Percentiles rank a stretch among this genome's conserved stretches.
phyloP scores from a whole-genome alignment of 768 basidiomycete genomes.

The Suillus weaverae region DNA sequence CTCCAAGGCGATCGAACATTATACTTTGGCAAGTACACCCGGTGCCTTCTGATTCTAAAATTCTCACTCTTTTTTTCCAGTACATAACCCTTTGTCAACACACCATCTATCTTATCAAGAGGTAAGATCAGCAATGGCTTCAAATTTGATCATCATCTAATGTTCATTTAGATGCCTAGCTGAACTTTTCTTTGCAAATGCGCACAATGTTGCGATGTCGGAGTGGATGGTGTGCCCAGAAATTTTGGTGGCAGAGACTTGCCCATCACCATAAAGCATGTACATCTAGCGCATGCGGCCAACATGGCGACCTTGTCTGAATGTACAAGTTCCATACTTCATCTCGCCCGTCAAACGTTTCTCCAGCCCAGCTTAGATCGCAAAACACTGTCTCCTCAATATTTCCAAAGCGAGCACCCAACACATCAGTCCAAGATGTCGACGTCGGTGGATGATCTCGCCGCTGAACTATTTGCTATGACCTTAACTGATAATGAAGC shows the following conservation, averaged over 20 bases:
- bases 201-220: background rate
- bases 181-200: background rate
- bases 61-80: background rate
- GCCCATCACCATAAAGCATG: background rate
- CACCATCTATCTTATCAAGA: background rate
- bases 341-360: background rate
- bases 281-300: background rate
- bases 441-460: background rate
- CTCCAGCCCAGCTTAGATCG: background rate
- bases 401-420: background rate
- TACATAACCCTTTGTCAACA: too few species aligned
- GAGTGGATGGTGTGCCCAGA: background rate
- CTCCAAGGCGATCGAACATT: background rate
- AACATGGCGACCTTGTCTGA: background rate
- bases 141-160: background rate
- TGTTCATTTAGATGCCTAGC: background rate
- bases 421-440: background rate
- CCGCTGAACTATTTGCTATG: background rate
- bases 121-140: background rate
- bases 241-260: background rate
- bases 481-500: background rate
- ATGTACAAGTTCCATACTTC: background rate
- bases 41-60: background rate
- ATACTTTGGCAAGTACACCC: background rate
- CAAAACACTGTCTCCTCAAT: background rate